These are phyloP conservation scores for Fusarium chlamydosporum DNA, from an alignment of 2,329 filamentous ascomycete species.

Conservation along the genomic window DNA sequence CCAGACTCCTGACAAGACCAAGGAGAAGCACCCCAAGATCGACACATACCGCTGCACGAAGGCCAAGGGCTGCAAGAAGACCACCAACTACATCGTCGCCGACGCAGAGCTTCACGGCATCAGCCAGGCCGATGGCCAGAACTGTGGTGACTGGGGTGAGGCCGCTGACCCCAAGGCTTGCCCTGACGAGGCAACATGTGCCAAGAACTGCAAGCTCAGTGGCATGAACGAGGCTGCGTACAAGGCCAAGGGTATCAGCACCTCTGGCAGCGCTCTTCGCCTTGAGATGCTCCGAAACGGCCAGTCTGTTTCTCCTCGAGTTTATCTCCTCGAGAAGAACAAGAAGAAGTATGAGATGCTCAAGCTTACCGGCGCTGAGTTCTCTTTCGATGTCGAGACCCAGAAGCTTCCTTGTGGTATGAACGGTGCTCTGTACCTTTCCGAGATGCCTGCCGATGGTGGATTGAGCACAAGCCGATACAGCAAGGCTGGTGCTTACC, in stretches of 20 bases:
- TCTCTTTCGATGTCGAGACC: slow-evolving; percentile 76
- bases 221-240: slow-evolving; percentile 66
- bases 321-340: slow-evolving; percentile 70
- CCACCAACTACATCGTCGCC: slow-evolving; percentile 64
- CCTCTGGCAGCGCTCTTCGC: slow-evolving; percentile 51
- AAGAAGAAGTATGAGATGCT: slow-evolving; percentile 72
- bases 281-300: slow-evolving; percentile 47
- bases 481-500: slow-evolving; percentile 71
- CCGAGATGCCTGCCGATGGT: slow-evolving; percentile 69
- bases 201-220: slow-evolving; percentile 68
- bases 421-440: slow-evolving; percentile 76
- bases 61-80: slow-evolving; percentile 62
- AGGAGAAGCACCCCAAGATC: slow-evolving; percentile 65
- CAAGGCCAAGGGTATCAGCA: slow-evolving; percentile 53
- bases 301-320: slow-evolving; percentile 58
- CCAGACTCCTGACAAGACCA: slow-evolving; percentile 57
- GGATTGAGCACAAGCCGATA: slow-evolving; percentile 62
- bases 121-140: slow-evolving; percentile 57
- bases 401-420: slow-evolving; percentile 75
- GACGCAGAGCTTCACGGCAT: slow-evolving; percentile 64
- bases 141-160: slow-evolving; percentile 44
- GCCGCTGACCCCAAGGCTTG: slow-evolving; percentile 60
- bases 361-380: slow-evolving; percentile 71
- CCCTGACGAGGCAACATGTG: slow-evolving; percentile 64
- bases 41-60: slow-evolving; percentile 68